phyloP scores from a whole-genome alignment of 345 rosid species.

The Gossypium sturtianum region DNA sequence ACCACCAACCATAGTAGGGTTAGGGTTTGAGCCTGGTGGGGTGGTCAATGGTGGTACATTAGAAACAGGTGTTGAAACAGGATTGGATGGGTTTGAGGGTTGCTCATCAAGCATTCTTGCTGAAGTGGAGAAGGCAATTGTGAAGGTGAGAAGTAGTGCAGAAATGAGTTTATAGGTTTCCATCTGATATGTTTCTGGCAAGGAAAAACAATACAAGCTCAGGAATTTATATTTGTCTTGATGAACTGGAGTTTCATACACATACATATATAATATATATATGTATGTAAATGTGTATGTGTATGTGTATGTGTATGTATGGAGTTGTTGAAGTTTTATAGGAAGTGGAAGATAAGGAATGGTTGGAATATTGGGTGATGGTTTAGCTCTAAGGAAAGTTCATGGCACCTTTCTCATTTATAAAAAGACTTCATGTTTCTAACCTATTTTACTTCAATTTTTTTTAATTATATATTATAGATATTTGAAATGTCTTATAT shows the following conservation, averaged over 20 bases:
- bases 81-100: not conserved
- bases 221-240: too few species aligned
- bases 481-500: too few species aligned
- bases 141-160: not conserved
- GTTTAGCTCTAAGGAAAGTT: too few species aligned
- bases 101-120: slow-evolving; percentile 13
- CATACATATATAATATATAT: too few species aligned
- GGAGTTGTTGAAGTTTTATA: not conserved
- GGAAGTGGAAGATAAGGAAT: slow-evolving; percentile 2
- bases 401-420: too few species aligned
- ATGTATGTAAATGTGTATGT: not conserved
- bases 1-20: slow-evolving; percentile 14
- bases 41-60: not conserved
- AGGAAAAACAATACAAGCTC: not conserved
- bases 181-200: not conserved
- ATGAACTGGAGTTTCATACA: too few species aligned
- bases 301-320: not conserved
- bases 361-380: not conserved
- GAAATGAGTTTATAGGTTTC: slow-evolving; percentile 11
- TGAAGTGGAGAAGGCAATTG: slow-evolving; percentile 13
- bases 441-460: too few species aligned
- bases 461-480: too few species aligned
- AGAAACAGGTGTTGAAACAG: not conserved
- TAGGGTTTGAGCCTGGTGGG: not conserved
- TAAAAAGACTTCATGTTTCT: too few species aligned